phyloP scores from a whole-genome alignment of 2,329 filamentous ascomycete genomes.

The Penicillium sp. region DNA sequence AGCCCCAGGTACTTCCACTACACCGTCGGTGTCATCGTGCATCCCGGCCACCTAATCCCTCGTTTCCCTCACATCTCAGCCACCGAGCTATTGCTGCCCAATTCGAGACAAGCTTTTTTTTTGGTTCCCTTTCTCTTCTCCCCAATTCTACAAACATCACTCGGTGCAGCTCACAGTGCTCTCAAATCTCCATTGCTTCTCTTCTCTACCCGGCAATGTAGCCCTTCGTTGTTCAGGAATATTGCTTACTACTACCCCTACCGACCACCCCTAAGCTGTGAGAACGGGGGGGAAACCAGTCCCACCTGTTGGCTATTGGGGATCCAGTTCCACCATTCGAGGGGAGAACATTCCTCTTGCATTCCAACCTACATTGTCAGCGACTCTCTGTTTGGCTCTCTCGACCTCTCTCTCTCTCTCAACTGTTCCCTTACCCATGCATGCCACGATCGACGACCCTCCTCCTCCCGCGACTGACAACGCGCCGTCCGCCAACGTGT shows the following conservation, averaged over 20 bases:
- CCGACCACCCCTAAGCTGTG: constrained; percentile 2
- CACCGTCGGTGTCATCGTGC: constrained; percentile 10
- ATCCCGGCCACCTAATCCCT: constrained; percentile 19
- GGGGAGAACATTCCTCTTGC: constrained; percentile 20
- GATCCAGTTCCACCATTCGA: constrained; percentile 11
- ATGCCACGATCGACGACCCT: constrained; percentile 31
- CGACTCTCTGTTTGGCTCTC: constrained; percentile 1
- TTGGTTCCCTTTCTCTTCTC: no score
- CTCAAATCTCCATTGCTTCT: background rate
- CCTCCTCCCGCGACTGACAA: constrained; percentile 25
- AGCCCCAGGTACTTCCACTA: constrained; percentile 12
- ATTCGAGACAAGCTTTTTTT: constrained; percentile 1
- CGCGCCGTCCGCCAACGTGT: constrained; percentile 24
- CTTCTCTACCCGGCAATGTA: constrained; percentile 13
- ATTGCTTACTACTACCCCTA: background rate
- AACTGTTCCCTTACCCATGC: constrained; percentile 28
- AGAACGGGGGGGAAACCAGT: constrained; percentile 12
- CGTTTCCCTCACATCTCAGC: constrained; percentile 11
- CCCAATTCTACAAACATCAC: background rate
- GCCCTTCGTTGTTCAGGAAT: constrained; percentile 3
- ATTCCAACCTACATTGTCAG: constrained; percentile 18
- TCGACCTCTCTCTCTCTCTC: background rate
- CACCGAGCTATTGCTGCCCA: constrained; percentile 17
- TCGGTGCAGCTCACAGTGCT: background rate
- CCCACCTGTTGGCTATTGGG: constrained; percentile 9